Base-by-base conservation (phyloP, 1,284 basidiomycete genomes). In the Vanrija sp. region DNA sequence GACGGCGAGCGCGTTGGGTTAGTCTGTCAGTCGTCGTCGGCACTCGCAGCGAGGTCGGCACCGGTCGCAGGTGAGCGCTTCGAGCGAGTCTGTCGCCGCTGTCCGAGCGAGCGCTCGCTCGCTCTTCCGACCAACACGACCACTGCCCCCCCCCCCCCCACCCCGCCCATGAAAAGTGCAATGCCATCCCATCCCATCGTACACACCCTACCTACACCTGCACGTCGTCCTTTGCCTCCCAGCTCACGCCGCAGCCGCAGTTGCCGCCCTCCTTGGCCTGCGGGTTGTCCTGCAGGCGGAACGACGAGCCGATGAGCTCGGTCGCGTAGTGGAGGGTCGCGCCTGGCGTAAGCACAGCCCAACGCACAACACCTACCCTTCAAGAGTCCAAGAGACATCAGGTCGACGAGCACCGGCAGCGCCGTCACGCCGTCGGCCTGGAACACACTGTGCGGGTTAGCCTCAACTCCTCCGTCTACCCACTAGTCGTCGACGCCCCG, bases 291-390 rank as follows among this genome's bases (percentile, higher is more conserved):
- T 75, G 62, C 52, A 82, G 69, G 37, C 77, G 64, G 64, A 82
- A 82, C n/a, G 77, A 77, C 18, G 74, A 77, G 4, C 81, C 81
- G 43, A 82, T 82, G 37, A 82, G 71, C 59, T 82, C 81, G 2
- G 80, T 82, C n/a, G 80, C 80, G 61, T 79, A 80, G 64, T 82
- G 79, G n/a, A 82, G 68, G 3, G 79, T 81, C 7, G 78, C 73
- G 36, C 80, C 80, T 61, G 70, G 14, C 25, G 22, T 25, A 14
- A 44, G 18, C 19, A 23, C 3, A 23, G 6, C 19, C 8, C 41
- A 8, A 15, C 12, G 19, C 23, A n/a, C 7, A 8, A 23, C 8
- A 43, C 69, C 53, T 45, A 72, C 72, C 72, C 58, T 76, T 76
- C 39, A 76, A 56, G 20, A 76, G 56, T 0, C 69, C 67, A 8